Base-by-base conservation (phyloP, 805 yeast genomes). In the Saccharomycopsis malanga region DNA sequence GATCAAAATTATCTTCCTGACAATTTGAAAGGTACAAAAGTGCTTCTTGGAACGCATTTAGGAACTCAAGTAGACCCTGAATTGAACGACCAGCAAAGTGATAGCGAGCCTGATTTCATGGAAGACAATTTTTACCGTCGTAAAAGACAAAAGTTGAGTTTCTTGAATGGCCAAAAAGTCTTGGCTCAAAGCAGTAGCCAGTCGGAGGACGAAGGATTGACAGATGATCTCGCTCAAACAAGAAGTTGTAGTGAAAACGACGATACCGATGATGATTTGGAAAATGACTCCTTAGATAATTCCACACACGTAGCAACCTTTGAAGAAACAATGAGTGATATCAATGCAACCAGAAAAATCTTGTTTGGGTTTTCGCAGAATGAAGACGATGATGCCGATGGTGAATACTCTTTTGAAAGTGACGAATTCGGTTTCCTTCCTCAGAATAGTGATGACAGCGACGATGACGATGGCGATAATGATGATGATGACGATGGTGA, bases 71-170 rank as follows among this genome's bases (percentile, higher is more conserved):
- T 25, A 15, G 53, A 52, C 17, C 25, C 18, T 14, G 42, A 38
- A 9, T 22, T 44, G 21, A 18, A 27, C 30, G 22, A 15, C 15
- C 23, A 34, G 20, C 22, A 27, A 15, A 44, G 48, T 36, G 53
- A 50, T 15, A 50, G 53, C 43, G 53, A 49, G 32, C 43, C 24
- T 7, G 53, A 50, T 21, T 50, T 46, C 22, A 12, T 9, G 23
- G 51, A 44, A n/a, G 45, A 44, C 23, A 41, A 42, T 21, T 50
- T 21, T 34, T 34, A 42, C 24, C 22, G n/a, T 5, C 36, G 36
- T 18, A 9, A 32, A 32, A 32, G 36, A n/a, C 17, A 32, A 32
- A 32, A 10, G 36, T n/a, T 18, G 36, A 32, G 36, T 32, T 32
- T 32, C 17, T 32, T 32, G 15, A n/a, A 9, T 9, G 15, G 17